Conservation (phyloP, 1,284 basidiomycete species). For the Sphaerobolus stellatus region DNA sequence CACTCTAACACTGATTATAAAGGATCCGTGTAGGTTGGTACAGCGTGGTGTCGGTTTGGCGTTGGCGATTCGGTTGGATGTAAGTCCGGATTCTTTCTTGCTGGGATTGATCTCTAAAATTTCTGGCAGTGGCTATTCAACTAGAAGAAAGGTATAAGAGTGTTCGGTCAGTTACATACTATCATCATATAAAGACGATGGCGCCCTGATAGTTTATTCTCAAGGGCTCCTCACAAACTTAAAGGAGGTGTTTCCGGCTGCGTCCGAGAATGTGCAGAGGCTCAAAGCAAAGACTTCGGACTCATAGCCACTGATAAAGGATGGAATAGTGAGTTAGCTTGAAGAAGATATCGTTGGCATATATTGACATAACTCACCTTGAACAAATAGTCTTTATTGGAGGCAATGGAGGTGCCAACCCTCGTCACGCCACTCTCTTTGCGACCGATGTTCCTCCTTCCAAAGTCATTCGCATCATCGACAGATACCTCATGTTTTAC, state of each 20-base stretch:
- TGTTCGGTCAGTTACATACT: slow-evolving; percentile 34
- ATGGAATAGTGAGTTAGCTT: slow-evolving; percentile 54
- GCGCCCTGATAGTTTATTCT: neutral
- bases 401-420: slow-evolving; percentile 74
- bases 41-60: slow-evolving; percentile 73
- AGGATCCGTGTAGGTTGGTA: slow-evolving; percentile 40
- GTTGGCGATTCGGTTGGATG: slow-evolving; percentile 73
- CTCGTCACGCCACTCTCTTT: slow-evolving; percentile 54
- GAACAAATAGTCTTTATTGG: slow-evolving; percentile 57
- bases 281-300: slow-evolving; percentile 76
- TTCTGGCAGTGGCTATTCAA: slow-evolving; percentile 54
- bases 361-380: slow-evolving; percentile 9
- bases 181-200: neutral
- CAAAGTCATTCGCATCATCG: slow-evolving; percentile 63
- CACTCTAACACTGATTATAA: neutral
- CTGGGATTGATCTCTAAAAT: neutral
- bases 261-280: slow-evolving; percentile 74
- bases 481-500: slow-evolving; percentile 73
- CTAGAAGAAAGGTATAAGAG: slow-evolving; percentile 77
- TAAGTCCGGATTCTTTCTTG: slow-evolving; percentile 18
- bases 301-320: slow-evolving; percentile 78
- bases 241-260: slow-evolving; percentile 81
- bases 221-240: slow-evolving; percentile 69
- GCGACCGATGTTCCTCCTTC: slow-evolving; percentile 59
- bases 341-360: neutral